phyloP scores from a whole-genome alignment of 2,329 filamentous ascomycete species.

The Bertia moriformis region DNA sequence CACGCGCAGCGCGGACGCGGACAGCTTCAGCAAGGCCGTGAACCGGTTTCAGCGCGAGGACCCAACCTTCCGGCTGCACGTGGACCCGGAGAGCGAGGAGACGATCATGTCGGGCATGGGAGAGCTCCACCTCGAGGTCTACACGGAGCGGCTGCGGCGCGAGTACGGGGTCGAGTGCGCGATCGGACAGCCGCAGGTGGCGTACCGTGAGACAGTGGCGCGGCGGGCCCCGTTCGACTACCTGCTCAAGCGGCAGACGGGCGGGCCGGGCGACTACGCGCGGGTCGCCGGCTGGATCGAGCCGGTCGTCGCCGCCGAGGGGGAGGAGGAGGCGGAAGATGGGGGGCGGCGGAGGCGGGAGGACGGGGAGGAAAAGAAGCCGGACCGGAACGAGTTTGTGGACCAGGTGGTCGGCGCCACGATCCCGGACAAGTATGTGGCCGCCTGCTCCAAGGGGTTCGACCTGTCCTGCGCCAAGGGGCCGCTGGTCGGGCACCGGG shows the following conservation, averaged over 20 bases:
- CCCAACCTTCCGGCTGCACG: constrained; percentile 88
- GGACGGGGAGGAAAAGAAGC: constrained; percentile 19
- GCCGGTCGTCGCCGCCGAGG: too few relatives aligned
- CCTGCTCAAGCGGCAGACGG: constrained; percentile 85
- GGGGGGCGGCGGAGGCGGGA: too few relatives aligned
- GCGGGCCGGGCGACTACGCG: constrained; percentile 89
- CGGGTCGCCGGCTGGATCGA: constrained; percentile 86
- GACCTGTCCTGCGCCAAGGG: constrained; percentile 69
- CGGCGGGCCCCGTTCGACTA: constrained; percentile 74
- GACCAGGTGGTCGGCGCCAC: constrained; percentile 75
- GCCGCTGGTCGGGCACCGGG: constrained; percentile 80
- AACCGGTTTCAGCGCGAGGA: constrained; percentile 97
- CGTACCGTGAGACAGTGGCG: constrained; percentile 87
- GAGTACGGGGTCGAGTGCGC: constrained; percentile 94
- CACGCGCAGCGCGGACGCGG: constrained; percentile 78
- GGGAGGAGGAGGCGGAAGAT: too few relatives aligned
- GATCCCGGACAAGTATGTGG: constrained; percentile 91
- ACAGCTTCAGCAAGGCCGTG: constrained; percentile 97
- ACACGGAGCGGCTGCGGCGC: constrained; percentile 87
- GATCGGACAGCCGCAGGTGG: constrained; percentile 92
- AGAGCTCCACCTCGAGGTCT: constrained; percentile 90
- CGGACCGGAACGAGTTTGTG: constrained; percentile 70
- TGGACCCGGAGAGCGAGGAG: constrained; percentile 83
- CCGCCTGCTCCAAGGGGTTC: constrained; percentile 92
- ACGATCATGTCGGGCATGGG: constrained; percentile 99